phyloP scores from a whole-genome alignment of 176 grass and related monocot genomes.

The Phoenix roebelenii region DNA sequence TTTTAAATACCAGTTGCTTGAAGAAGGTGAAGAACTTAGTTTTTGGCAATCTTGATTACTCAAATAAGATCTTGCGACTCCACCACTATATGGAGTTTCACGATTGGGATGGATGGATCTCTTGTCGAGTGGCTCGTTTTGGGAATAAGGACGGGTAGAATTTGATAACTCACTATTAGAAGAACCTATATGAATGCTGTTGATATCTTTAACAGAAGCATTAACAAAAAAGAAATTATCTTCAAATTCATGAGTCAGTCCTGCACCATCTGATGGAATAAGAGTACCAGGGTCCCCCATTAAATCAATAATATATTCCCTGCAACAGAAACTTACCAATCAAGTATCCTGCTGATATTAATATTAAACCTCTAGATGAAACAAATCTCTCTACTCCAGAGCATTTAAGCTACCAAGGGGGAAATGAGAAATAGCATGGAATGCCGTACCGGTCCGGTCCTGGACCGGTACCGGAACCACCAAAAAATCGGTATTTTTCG shows the following conservation, averaged over 20 bases:
- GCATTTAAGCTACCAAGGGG: no score
- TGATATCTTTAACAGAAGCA: conserved; percentile 33
- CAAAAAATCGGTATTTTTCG: no score
- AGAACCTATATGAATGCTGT: conserved; percentile 26
- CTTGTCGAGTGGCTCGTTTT: conserved; percentile 6
- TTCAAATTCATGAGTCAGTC: conserved; percentile 40
- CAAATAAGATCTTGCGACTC: conserved; percentile 24
- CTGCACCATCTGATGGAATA: conserved; percentile 77
- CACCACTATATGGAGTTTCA: conserved; percentile 34
- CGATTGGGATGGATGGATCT: neutral
- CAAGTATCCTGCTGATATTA: neutral
- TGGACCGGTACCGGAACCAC: no score
- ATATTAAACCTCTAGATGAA: neutral
- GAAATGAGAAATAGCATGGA: no score
- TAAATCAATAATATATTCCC: conserved; percentile 97
- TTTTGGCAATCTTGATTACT: conserved; percentile 36
- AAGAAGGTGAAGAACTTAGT: conserved; percentile 6
- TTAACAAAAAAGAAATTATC: conserved; percentile 37
- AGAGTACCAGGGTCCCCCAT: conserved; percentile 81
- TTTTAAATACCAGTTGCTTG: neutral
- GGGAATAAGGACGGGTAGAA: conserved; percentile 29
- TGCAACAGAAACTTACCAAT: conserved; percentile 21
- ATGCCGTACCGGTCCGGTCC: no score
- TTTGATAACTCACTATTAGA: conserved; percentile 37
- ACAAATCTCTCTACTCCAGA: neutral